Conservation (phyloP, 2,329 filamentous ascomycete genomes). For the Xylariaceae sp. region DNA sequence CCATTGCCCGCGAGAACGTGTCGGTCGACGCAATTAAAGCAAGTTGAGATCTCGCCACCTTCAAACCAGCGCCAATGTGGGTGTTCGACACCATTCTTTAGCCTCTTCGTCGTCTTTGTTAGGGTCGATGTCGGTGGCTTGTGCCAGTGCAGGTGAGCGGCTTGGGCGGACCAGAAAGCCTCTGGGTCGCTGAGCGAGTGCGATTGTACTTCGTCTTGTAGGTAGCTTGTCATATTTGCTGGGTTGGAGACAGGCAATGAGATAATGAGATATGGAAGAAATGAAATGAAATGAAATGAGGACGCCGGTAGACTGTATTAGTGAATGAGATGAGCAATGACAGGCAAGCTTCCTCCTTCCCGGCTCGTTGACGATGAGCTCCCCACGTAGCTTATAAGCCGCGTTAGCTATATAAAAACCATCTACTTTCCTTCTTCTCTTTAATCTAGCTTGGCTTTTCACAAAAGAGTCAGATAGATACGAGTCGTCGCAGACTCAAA, state of each 20-base stretch:
- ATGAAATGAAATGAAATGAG: not conserved
- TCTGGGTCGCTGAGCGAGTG: constrained; percentile 73
- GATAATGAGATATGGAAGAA: not conserved
- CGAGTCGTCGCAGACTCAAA: no score
- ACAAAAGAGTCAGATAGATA: no score
- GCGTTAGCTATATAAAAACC: no score
- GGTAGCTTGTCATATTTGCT: constrained; percentile 33
- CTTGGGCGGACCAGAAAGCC: constrained; percentile 78
- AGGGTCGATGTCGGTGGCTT: constrained; percentile 72
- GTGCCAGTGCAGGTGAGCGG: constrained; percentile 81
- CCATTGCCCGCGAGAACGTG: constrained; percentile 85
- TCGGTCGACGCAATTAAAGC: constrained; percentile 89
- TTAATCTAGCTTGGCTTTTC: no score
- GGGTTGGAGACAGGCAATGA: not conserved
- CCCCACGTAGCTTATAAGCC: no score
- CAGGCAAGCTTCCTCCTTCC: no score
- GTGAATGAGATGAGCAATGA: constrained; percentile 1
- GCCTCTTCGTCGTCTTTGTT: constrained; percentile 64
- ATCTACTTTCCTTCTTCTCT: no score
- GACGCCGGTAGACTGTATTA: not conserved
- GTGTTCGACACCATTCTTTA: constrained; percentile 68
- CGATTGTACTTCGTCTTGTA: constrained; percentile 59
- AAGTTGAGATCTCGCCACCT: constrained; percentile 86
- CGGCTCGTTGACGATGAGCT: no score
- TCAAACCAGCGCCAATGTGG: constrained; percentile 90